Evolutionary conservation across 2,329 filamentous ascomycete species (phyloP).

Genomic region (Phyllosticta paracitricarpa): DNA sequence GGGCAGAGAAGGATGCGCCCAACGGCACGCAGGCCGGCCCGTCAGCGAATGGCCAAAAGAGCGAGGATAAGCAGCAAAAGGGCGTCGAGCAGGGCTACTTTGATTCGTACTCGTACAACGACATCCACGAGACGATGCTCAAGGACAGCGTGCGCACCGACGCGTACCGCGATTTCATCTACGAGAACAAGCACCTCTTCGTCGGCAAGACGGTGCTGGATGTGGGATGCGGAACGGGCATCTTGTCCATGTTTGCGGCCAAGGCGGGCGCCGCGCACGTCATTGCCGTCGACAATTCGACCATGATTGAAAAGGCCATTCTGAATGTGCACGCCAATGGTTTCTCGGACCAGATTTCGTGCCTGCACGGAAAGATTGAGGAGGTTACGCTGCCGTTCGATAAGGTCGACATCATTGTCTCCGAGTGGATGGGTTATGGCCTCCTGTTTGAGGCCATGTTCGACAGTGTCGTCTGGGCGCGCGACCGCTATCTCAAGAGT

Average conservation of each 20-base stretch:
- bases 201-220: conserved; percentile 79
- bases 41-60: conserved; percentile 4
- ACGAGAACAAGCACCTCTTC: conserved; percentile 81
- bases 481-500: conserved; percentile 73
- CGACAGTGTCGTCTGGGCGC: conserved; percentile 78
- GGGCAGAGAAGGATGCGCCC: conserved; percentile 26
- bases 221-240: conserved; percentile 74
- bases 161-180: conserved; percentile 90
- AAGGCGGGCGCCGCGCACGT: conserved; percentile 79
- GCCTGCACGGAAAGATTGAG: conserved; percentile 77
- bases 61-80: conserved; percentile 29
- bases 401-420: conserved; percentile 87
- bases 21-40: conserved; percentile 20
- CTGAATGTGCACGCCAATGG: conserved; percentile 78
- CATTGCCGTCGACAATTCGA: conserved; percentile 84
- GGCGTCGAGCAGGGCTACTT: conserved; percentile 51
- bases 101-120: conserved; percentile 57
- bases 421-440: conserved; percentile 97
- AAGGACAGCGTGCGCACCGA: conserved; percentile 84
- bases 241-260: conserved; percentile 89
- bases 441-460: conserved; percentile 94
- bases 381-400: conserved; percentile 66
- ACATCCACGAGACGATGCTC: conserved; percentile 93
- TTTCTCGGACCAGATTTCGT: conserved; percentile 63
- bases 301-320: conserved; percentile 76